Base-by-base conservation (phyloP, 2,329 filamentous ascomycete genomes). In the Phaeosphaeria sp. region DNA sequence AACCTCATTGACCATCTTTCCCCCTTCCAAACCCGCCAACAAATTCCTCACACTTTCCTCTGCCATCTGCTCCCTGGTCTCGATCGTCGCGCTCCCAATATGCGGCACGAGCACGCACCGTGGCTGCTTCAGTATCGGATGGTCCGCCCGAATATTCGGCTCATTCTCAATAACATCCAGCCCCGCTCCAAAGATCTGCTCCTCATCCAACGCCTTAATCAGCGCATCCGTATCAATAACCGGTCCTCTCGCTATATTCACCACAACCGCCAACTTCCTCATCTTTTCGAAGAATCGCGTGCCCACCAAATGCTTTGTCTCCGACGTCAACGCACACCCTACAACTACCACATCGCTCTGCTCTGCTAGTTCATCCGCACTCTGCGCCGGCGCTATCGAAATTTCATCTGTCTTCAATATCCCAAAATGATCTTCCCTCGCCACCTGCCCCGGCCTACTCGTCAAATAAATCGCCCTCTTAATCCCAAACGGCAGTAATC, bases 21-120 rank as follows among this genome's bases (percentile, higher is more conserved):
- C 63, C 6, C 64, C 70, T 8, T 39, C 52, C 49, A 74, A 21
- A 0, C 71, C 71, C 1, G 72, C 71, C n/a, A 74, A 47, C 66
- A 89, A 57, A 64, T 87, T 87, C 54, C 82, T 78, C 63, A 87
- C 66, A 22, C 85, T 84, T 61, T 87, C 73, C 47, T 83, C 69
- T 67, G 86, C 85, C 85, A 87, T 87, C 51, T 86, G 82, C 65
- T 80, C 67, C 47, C 86, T 82, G 5, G 84, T 86, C 73, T 87
- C 84, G 64, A 81, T 82, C 2, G 84, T 87, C 50, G 79, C 81
- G 1, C 84, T 86, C 3, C 85, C 85, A 63, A 87, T 84, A 65
- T 87, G 85, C 46, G 85, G 85, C 51, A 87, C 71, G 57, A 87
- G 68, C 63, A 87, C 83, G 33, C 78, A 80, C 47, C 82, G 80